These are phyloP conservation scores for Lactarius indigo DNA, from an alignment of 768 basidiomycete genomes.

Conservation along the genomic window DNA sequence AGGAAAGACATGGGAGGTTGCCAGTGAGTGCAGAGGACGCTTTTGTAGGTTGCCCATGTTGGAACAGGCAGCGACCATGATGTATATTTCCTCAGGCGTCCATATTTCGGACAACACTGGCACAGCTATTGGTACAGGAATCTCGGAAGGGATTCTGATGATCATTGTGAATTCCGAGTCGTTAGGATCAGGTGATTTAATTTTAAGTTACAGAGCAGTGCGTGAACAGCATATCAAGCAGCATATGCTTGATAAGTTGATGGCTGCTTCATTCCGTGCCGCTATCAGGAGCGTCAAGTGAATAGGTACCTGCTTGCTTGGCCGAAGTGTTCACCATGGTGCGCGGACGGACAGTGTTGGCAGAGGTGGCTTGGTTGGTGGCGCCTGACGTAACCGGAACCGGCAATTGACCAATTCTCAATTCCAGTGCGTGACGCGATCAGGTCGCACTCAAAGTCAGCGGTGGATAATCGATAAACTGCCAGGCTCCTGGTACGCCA, in stretches of 20 bases:
- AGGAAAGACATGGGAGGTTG: neutral
- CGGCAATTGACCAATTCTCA: neutral
- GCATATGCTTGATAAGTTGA: conserved; percentile 45
- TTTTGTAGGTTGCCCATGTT: too few species aligned
- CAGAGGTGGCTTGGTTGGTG: too few species aligned
- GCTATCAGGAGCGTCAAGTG: conserved; percentile 37
- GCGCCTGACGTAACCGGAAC: too few species aligned
- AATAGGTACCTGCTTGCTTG: conserved; percentile 61
- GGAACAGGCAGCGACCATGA: too few species aligned
- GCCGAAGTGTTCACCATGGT: conserved; percentile 64
- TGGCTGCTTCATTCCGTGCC: conserved; percentile 66
- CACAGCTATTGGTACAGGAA: conserved; percentile 32
- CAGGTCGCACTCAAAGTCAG: conserved; percentile 56
- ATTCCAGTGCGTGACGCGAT: conserved; percentile 27
- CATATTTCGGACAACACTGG: too few species aligned
- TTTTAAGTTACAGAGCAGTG: conserved; percentile 52
- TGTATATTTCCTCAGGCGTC: too few species aligned
- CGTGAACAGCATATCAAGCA: conserved; percentile 57
- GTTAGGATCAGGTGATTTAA: conserved; percentile 45
- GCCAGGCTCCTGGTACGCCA: conserved; percentile 57
- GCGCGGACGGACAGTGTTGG: too few species aligned
- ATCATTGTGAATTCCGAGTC: conserved; percentile 33
- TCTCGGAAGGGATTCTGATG: conserved; percentile 61
- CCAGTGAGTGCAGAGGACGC: too few species aligned
- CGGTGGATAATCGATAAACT: conserved; percentile 59